These are phyloP conservation scores for Colletotrichum trifolii DNA, from an alignment of 2,329 filamentous ascomycete genomes.

Conservation along the genomic window DNA sequence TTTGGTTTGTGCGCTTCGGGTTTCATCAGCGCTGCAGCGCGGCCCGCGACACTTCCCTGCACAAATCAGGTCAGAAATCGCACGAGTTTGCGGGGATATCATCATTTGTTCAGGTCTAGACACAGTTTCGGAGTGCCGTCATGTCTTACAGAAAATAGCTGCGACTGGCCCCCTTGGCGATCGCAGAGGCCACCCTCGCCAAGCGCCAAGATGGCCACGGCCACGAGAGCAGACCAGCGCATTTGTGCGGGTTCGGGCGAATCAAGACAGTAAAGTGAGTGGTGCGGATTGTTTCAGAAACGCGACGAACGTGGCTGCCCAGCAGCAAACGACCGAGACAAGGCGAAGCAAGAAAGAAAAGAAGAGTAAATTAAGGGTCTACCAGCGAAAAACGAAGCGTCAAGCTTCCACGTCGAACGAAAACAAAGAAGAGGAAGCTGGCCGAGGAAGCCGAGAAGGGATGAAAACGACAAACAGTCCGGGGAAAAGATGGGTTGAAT, in stretches of 20 bases:
- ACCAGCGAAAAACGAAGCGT: constrained; percentile 14
- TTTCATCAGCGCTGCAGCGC: constrained; percentile 25
- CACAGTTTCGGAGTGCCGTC: not conserved
- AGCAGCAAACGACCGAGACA: constrained; percentile 20
- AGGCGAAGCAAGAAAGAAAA: not conserved
- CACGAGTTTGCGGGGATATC: not conserved
- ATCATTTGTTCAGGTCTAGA: not conserved
- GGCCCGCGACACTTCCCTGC: constrained; percentile 27
- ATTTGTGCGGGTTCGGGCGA: constrained; percentile 3
- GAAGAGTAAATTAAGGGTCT: not conserved
- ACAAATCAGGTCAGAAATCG: not conserved
- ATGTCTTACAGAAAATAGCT: constrained; percentile 13
- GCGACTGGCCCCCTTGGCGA: constrained; percentile 29
- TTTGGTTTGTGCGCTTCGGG: constrained; percentile 3
- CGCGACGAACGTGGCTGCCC: not conserved
- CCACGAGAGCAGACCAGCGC: constrained; percentile 11
- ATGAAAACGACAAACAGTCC: constrained; percentile 15
- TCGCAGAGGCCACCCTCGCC: constrained; percentile 24
- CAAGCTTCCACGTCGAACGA: constrained; percentile 2
- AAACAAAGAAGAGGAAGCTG: not conserved
- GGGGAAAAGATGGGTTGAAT: constrained; percentile 3
- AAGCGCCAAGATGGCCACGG: constrained; percentile 25
- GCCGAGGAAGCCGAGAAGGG: not conserved
- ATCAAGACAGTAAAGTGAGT: not conserved
- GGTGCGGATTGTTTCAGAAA: not conserved